Base-by-base conservation (phyloP, 2,329 filamentous ascomycete genomes). In the Trichoderma semiorbis region DNA sequence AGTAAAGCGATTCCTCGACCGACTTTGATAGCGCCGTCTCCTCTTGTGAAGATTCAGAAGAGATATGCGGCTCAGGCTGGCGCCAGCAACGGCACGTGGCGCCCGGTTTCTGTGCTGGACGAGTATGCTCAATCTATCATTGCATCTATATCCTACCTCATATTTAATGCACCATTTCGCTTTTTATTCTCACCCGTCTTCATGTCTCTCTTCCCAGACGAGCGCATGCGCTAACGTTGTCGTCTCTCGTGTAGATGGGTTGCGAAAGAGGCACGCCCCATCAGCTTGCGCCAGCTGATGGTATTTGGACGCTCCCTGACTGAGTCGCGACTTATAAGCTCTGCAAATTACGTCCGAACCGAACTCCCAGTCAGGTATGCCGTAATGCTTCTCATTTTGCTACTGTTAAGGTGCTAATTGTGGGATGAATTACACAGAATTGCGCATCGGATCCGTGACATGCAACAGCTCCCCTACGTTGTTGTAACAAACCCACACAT, bases 401-500 rank as follows among this genome's bases (percentile, higher is more conserved):
- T 1, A 8, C 18, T 11, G 4, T 28, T 4, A n/a, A 36, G 62
- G 55, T n/a, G 73, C 70, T 36, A 16, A 55, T 7, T 7, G 24
- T 6, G 43, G 12, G 18, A 24, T 14, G 24, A 47, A 60, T 24
- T 21, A 58, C 61, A 64, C 75, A 95, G 94, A 76, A 89, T 98
- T 75, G 94, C 95, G 21, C 96, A 99, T 82, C 93, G 96, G 39
- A 91, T 99, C 74, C 93, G 97, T 72, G 95, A 99, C 80, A 98
- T 99, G 89, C 96, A 99, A 81, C 95, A 93, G 74, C 86, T 99
- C 53, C 96, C 96, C 21, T 99, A 97, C 79, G 93, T 96, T 47
- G 95, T 98, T 69, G 93, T 98, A 62, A 95, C 93, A n/a, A 99
- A 99, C 78, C 90, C 90, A 7, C 94, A 99, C 81, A 93, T 99